Base-by-base conservation (phyloP, 2,329 filamentous ascomycete genomes). In the Myriosclerotinia curreyana region DNA sequence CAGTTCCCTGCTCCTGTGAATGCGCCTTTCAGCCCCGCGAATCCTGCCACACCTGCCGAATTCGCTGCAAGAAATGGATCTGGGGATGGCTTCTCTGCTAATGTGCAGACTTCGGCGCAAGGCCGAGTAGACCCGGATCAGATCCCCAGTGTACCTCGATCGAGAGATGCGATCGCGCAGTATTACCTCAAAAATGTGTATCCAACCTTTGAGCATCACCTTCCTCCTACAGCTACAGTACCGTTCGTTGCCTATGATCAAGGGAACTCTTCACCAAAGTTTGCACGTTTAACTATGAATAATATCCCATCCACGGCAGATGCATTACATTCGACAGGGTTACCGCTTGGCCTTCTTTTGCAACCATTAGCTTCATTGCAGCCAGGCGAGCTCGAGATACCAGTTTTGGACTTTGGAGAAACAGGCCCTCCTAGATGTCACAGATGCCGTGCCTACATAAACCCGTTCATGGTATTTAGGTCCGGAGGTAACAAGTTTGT, bases 401-500 rank as follows among this genome's bases (percentile, higher is more conserved):
- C 95, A 0, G 89, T 99, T 5, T 82, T 99, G 31, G 95, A 99
- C 77, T 99, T 98, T 81, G 95, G 95, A 56, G 92, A 97, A 50
- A 79, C 80, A 48, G 95, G 95, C 0, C 95, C 95, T 49, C 95
- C 95, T 28, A 86, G 95, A 75, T 99, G 95, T 77, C 86, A 91
- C 72, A 84, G 95, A 78, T 99, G 95, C 80, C 85, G 95, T 74
- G 90, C 94, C 17, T 99, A 99, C 78, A 96, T 99, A 79, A 99
- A 99, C 74, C 95, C 95, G 1, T 99, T 99, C 75, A 98, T 99
- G 95, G 90, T 93, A 74, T 99, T 99, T 82, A 86, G 90, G 65
- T 89, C 90, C 20, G 94, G 94, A 46, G 95, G 95, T 64, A 96
- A 94, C 79, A 96, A 96, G 75, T 96, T 96, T 75, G 92, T 96